Percentiles rank a stretch among this genome's conserved stretches.
phyloP scores from a whole-genome alignment of 345 rosid species.

The sweet orange (Citrus sinensis) region DNA sequence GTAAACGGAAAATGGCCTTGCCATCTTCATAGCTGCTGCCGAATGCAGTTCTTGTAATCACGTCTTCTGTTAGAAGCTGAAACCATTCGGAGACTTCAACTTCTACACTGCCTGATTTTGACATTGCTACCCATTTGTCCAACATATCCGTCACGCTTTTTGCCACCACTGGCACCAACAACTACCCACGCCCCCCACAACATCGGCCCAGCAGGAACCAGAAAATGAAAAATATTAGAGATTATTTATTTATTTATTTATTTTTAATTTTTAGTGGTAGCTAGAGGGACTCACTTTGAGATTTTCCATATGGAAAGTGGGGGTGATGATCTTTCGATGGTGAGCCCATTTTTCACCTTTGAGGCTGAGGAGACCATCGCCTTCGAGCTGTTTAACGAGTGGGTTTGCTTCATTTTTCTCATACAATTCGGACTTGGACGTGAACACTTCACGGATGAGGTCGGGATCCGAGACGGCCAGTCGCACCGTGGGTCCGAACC shows the following conservation, averaged over 20 bases:
- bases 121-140: conserved; percentile 48
- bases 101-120: conserved; percentile 38
- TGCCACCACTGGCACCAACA: conserved; percentile 56
- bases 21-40: conserved; percentile 82
- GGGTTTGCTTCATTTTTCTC: conserved; percentile 59
- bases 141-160: conserved; percentile 49
- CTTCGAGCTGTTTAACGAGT: conserved; percentile 55
- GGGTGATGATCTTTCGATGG: conserved; percentile 65
- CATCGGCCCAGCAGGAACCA: no score
- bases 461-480: conserved; percentile 76
- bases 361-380: conserved; percentile 69
- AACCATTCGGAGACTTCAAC: conserved; percentile 64
- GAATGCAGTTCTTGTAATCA: conserved; percentile 72
- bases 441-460: conserved; percentile 60
- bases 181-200: conserved; percentile 13
- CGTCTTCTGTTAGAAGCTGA: conserved; percentile 67
- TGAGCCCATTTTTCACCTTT: conserved; percentile 76
- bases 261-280: no score
- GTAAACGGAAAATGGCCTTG: conserved; percentile 61
- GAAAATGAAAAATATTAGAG: neutral
- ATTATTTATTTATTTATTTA: neutral
- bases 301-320: conserved; percentile 79
- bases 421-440: conserved; percentile 62
- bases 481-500: conserved; percentile 84
- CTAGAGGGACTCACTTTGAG: conserved; percentile 45